Evolutionary conservation across 495 filamentous ascomycete species (phyloP).

Genomic region (Penicillium macrosclerotiorum): DNA sequence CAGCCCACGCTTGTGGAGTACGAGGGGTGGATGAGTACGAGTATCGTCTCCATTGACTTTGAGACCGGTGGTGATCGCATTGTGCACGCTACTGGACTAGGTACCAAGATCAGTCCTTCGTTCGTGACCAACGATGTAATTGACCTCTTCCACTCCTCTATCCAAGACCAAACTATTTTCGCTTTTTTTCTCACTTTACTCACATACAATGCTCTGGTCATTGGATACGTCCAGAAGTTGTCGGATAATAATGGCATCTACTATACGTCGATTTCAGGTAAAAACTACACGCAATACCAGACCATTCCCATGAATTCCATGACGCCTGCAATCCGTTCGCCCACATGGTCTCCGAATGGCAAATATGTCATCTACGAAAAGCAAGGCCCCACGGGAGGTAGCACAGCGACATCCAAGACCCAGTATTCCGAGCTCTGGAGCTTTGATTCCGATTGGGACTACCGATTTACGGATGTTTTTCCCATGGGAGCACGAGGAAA

Average conservation of each 20-base stretch:
- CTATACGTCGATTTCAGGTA: too few species aligned
- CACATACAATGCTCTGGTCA: too few species aligned
- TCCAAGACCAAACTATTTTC: too few species aligned
- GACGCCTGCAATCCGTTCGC: slow-evolving; percentile 24
- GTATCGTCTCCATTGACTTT: slow-evolving; percentile 25
- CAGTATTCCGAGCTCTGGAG: slow-evolving; percentile 31
- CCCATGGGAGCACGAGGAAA: slow-evolving; percentile 22
- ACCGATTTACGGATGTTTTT: slow-evolving; percentile 37
- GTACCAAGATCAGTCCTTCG: slow-evolving; percentile 27
- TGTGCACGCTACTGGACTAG: slow-evolving; percentile 13
- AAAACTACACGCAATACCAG: too few species aligned
- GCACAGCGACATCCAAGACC: too few species aligned
- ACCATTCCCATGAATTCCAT: too few species aligned
- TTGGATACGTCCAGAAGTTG: too few species aligned
- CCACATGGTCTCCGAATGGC: slow-evolving; percentile 29
- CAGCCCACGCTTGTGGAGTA: too few species aligned
- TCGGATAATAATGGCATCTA: too few species aligned
- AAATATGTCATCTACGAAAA: slow-evolving; percentile 31
- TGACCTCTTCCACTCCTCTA: slow-evolving; percentile 25
- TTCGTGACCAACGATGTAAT: slow-evolving; percentile 19
- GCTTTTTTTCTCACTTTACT: too few species aligned
- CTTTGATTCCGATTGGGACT: slow-evolving; percentile 33
- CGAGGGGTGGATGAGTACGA: slow-evolving; percentile 14
- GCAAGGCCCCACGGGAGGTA: slow-evolving; percentile 19
- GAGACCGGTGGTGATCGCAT: slow-evolving; percentile 17